phyloP scores from a whole-genome alignment of 176 grass and related monocot genomes.

The Lolium rigidum region DNA sequence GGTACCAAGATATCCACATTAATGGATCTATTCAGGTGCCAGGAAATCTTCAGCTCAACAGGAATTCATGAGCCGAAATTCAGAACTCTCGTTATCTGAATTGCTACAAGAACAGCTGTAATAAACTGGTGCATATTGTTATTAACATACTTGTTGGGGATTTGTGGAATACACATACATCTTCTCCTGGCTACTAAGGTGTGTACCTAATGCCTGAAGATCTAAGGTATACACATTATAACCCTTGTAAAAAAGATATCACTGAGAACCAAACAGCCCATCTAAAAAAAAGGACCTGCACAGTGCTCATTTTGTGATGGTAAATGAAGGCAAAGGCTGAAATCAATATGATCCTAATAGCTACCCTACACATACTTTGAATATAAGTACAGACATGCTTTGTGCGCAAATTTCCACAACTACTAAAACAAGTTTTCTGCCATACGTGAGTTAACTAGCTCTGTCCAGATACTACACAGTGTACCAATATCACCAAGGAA shows the following conservation, averaged over 20 bases:
- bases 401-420: neutral
- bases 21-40: too few species aligned
- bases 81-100: neutral
- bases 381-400: neutral
- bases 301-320: neutral
- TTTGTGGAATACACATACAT: neutral
- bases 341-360: neutral
- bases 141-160: neutral
- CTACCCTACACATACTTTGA: neutral
- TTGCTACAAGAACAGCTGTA: neutral
- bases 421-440: neutral
- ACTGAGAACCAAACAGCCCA: neutral
- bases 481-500: neutral
- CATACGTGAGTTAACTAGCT: too few species aligned
- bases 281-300: neutral
- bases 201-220: neutral
- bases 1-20: neutral
- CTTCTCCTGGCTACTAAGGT: neutral
- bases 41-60: neutral
- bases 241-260: neutral
- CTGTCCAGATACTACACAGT: too few species aligned
- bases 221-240: neutral
- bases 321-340: neutral
- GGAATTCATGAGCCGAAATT: neutral
- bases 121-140: neutral